These are phyloP conservation scores for Chaetomiaceae sp. DNA, from an alignment of 2,329 filamentous ascomycete species.

Conservation along the genomic window DNA sequence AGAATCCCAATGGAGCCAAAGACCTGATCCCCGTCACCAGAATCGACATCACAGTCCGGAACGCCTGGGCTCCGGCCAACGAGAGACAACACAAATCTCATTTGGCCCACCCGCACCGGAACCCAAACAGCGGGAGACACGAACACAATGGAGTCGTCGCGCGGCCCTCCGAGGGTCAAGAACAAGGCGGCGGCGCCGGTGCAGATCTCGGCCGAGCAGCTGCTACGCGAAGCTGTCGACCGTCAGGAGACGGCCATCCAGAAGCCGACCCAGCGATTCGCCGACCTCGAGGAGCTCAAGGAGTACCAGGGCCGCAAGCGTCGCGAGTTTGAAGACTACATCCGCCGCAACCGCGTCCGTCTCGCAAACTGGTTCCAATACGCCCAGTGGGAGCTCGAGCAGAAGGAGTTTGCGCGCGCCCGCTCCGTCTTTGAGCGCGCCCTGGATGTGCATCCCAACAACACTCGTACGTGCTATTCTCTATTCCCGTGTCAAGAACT, in stretches of 20 bases:
- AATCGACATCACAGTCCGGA: not conserved
- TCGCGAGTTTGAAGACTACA: slow-evolving; percentile 97
- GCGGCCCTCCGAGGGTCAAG: slow-evolving; percentile 93
- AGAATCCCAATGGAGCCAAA: not conserved
- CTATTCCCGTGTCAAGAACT: too few species aligned
- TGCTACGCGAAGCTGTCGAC: slow-evolving; percentile 94
- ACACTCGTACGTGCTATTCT: slow-evolving; percentile 47
- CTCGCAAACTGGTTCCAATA: slow-evolving; percentile 99
- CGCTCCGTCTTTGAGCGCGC: slow-evolving; percentile 92
- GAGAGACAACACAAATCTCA: too few species aligned
- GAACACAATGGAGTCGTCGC: slow-evolving; percentile 78
- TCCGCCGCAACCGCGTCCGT: slow-evolving; percentile 86
- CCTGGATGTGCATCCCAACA: slow-evolving; percentile 84
- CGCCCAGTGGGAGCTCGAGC: slow-evolving; percentile 93
- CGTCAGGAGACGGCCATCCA: slow-evolving; percentile 84
- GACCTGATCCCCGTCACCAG: too few species aligned
- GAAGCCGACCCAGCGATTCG: slow-evolving; percentile 89
- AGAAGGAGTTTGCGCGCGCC: slow-evolving; percentile 92
- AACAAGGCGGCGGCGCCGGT: slow-evolving; percentile 92
- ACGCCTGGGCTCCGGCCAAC: too few species aligned
- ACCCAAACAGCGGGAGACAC: too few species aligned
- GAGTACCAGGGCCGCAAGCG: slow-evolving; percentile 95
- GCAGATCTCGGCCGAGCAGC: slow-evolving; percentile 94
- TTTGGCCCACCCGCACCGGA: too few species aligned
- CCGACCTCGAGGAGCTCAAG: slow-evolving; percentile 94